Conservation (phyloP, 2,329 filamentous ascomycete genomes). For the Aspergillus pseudoviridinutans region DNA sequence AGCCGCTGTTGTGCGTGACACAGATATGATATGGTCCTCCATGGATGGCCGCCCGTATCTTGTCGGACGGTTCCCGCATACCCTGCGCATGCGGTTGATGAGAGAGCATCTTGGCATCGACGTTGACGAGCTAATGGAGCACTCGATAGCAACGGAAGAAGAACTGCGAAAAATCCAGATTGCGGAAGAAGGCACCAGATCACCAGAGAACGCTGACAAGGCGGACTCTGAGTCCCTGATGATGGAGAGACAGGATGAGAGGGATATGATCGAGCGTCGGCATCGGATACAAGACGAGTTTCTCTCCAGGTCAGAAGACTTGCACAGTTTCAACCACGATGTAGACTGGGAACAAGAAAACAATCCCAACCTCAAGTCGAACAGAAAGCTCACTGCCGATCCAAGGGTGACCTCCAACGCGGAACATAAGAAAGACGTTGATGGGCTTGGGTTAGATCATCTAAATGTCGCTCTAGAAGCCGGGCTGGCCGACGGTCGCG, state of each 20-base stretch:
- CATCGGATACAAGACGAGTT: constrained; percentile 53
- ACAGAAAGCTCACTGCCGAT: constrained; percentile 55
- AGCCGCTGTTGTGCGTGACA: constrained; percentile 85
- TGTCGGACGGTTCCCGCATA: constrained; percentile 89
- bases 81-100: constrained; percentile 89
- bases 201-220: constrained; percentile 18
- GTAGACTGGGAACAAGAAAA: constrained; percentile 59
- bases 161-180: constrained; percentile 59
- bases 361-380: constrained; percentile 54
- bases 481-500: constrained; percentile 61
- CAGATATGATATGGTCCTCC: constrained; percentile 83
- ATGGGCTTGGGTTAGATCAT: constrained; percentile 71
- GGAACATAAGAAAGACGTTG: constrained; percentile 69
- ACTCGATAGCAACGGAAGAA: constrained; percentile 66
- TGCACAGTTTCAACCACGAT: constrained; percentile 72
- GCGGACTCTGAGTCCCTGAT: constrained; percentile 29
- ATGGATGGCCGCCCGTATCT: constrained; percentile 89
- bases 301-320: constrained; percentile 51
- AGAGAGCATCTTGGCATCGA: constrained; percentile 94
- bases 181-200: constrained; percentile 41
- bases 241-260: constrained; percentile 37
- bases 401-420: constrained; percentile 57
- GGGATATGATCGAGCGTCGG: constrained; percentile 40
- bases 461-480: constrained; percentile 64
- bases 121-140: constrained; percentile 82